phyloP scores from a whole-genome alignment of 345 rosid genomes.

The Brassica rapa region DNA sequence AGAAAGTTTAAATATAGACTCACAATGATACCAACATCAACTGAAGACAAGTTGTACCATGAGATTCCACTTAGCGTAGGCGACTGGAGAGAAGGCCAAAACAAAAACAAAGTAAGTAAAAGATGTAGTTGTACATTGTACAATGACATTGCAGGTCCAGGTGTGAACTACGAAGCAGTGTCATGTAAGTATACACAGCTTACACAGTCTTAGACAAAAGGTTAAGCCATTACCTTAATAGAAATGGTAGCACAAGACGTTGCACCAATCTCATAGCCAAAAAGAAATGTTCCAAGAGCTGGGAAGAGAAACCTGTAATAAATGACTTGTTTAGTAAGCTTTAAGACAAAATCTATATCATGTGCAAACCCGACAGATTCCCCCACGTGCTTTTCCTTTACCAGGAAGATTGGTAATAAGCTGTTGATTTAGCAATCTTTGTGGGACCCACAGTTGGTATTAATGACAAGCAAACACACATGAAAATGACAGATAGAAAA shows the following conservation, averaged over 20 bases:
- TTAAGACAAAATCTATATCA: not conserved
- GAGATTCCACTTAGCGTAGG: slow-evolving; percentile 73
- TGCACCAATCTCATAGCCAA: slow-evolving; percentile 96
- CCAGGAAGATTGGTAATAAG: not conserved
- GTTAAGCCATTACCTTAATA: slow-evolving; percentile 53
- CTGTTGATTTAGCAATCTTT: not conserved
- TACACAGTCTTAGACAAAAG: not conserved
- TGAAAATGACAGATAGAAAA: slow-evolving; percentile 9
- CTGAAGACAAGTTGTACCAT: slow-evolving; percentile 83
- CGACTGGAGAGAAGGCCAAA: slow-evolving; percentile 56
- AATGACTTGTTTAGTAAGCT: slow-evolving; percentile 21
- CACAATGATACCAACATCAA: slow-evolving; percentile 89
- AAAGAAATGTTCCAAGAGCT: slow-evolving; percentile 89
- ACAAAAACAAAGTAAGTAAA: not conserved
- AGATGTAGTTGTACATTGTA: not conserved
- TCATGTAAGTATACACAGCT: not conserved
- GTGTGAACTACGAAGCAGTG: not conserved
- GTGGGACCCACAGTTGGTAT: slow-evolving; percentile 1
- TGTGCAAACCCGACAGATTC: slow-evolving; percentile 5
- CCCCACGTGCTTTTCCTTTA: slow-evolving; percentile 9
- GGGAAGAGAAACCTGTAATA: slow-evolving; percentile 89
- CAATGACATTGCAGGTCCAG: not conserved
- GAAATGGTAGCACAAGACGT: slow-evolving; percentile 92
- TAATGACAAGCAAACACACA: slow-evolving; percentile 17
- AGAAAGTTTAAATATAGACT: slow-evolving; percentile 44